Evolutionary conservation across 495 filamentous ascomycete species (phyloP), one percentile per base, ranked within the genome.

Genomic region (Niebla homalea): DNA sequence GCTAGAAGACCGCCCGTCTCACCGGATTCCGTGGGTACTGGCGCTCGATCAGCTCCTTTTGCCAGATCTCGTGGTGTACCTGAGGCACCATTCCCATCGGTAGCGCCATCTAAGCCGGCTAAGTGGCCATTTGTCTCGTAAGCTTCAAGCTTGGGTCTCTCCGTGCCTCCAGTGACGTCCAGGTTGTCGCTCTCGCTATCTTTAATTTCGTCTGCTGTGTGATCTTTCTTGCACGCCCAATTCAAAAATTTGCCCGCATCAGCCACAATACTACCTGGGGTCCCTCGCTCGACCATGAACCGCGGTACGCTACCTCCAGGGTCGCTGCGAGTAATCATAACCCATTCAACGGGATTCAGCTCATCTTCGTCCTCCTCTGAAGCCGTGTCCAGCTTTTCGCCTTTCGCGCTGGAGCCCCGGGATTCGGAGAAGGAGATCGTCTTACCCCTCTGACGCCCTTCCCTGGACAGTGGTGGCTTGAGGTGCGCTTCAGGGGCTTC

Each of bases 241-340:
- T 89, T 72, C 5, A 97, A 58, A 57, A 97, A 95, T 66, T 87
- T 90, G 46, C 71, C 76, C 0, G 89, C 87, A 62, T 96, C 90
- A 21, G 69, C 67, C 15, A 87, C 78, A 53, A 97, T 93, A 18
- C 87, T 83, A 11, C 73, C 76, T 0, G 90, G 90, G 1, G 90
- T 97, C 36, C 86, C 86, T 60, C 88, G 79, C 64, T 96, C 92
- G 19, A 97, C 85, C 82, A 97, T 85, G 68, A 92, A 97, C 23
- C 86, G 75, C 0, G 90, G 90, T 7, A 96, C 89, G 48, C 77
- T 92, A 29, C 90, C 92, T 20, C 92, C 90, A 0, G 90, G 90
- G 56, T 96, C 88, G 62, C 83, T 89, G n/a, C 90, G 72, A 1
- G 90, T 95, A 20, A 96, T 78, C 92, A 96, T 95, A 35, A 94